Evolutionary conservation across 2,329 filamentous ascomycete species (phyloP), one percentile per base, ranked within the genome.

Genomic region (Fusarium sp.): DNA sequence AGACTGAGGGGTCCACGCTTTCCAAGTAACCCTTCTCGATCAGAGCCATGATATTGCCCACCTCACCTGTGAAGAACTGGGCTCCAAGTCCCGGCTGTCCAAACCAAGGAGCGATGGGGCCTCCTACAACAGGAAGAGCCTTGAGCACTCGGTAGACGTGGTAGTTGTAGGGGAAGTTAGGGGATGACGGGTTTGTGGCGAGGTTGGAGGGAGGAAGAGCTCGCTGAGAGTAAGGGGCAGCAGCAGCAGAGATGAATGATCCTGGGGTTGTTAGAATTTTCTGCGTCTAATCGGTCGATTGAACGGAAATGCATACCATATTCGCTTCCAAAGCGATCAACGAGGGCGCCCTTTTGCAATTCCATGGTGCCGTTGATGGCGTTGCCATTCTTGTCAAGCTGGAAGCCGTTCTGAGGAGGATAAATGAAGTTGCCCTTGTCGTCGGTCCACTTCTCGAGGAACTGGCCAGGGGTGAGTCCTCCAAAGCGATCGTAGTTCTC

Each of bases 241-340:
- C 83, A 51, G 84, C 81, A 6, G 85, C 85, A 14, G 80, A 80
- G 24, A 87, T 75, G 67, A 82, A 87, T 2, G 69, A 69, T 16
- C 77, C 77, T 79, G 6, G 8, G 33, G 14, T 3, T 24, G 35
- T 77, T 56, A 77, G 64, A 55, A 8, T 10, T 4, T 2, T 4
- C 6, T 1, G 12, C 42, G 12, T 20, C 35, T 16, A 22, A 22
- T 22, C 22, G 42, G 16, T 11, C 5, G 22, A 29, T 5, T 31
- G 38, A 40, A 12, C 36, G 14, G 22, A 27, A 3, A 62, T n/a
- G n/a, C 67, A 35, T 78, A 53, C 86, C 86, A 55, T 79, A 80
- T 70, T 87, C 85, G 11, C 79, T 79, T 1, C 86, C 86, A 57
- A 88, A 88, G 2, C 86, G 81, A 74, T 88, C 86, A 2, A 88